phyloP scores from a whole-genome alignment of 169 alveolate genomes.

The Amoebophrya sp. region DNA sequence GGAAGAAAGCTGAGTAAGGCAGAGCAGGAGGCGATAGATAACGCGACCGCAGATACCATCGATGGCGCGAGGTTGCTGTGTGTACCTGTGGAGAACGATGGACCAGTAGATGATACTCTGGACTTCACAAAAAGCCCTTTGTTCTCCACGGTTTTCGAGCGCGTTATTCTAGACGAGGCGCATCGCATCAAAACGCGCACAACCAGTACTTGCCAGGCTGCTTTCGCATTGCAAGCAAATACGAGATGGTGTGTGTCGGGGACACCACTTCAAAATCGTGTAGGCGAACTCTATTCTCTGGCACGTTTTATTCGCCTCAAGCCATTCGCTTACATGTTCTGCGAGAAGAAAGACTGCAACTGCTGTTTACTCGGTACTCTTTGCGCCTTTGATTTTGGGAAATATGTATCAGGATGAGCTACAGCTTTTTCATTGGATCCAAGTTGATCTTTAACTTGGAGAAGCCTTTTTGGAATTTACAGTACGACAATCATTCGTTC shows the following conservation, averaged over 20 bases:
- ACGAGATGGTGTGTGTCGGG: slow-evolving; percentile 92
- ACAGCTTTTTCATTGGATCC: no score
- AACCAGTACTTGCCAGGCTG: slow-evolving; percentile 76
- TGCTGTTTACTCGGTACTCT: slow-evolving; percentile 64
- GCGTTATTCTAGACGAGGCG: slow-evolving; percentile 90
- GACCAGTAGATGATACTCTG: slow-evolving; percentile 14
- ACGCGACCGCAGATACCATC: not conserved
- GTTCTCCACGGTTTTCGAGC: slow-evolving; percentile 60
- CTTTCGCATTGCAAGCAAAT: slow-evolving; percentile 60
- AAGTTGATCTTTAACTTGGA: no score
- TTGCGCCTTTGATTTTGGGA: no score
- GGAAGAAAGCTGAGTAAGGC: no score
- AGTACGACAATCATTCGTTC: no score
- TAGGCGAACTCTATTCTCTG: slow-evolving; percentile 86
- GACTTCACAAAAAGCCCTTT: slow-evolving; percentile 47
- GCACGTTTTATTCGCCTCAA: slow-evolving; percentile 79
- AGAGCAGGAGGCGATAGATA: no score
- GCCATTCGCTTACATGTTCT: slow-evolving; percentile 78
- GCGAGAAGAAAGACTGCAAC: slow-evolving; percentile 69
- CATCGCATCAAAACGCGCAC: slow-evolving; percentile 85
- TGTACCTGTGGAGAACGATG: not conserved
- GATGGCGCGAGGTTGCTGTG: not conserved
- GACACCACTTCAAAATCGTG: slow-evolving; percentile 92
- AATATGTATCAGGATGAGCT: no score
- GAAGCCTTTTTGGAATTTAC: no score